phyloP scores from a whole-genome alignment of 768 basidiomycete genomes.

The Daedaleopsis nitida region DNA sequence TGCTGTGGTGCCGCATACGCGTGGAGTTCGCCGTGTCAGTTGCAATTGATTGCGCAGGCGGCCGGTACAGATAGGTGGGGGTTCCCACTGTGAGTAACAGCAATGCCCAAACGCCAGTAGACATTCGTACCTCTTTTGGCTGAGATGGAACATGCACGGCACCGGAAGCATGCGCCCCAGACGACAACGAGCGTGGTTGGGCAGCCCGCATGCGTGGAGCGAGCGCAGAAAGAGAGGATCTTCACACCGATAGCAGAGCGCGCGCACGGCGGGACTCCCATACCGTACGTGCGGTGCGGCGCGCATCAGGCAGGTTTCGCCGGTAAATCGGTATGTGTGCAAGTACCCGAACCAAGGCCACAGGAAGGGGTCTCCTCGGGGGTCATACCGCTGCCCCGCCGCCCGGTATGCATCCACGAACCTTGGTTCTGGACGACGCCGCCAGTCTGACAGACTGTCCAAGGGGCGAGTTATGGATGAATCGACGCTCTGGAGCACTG shows the following conservation, averaged over 20 bases:
- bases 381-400: conserved; percentile 4
- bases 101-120: conserved; percentile 1
- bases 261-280: conserved; percentile 7
- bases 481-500: background rate
- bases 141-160: conserved; percentile 6
- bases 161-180: conserved; percentile 5
- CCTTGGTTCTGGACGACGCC: background rate
- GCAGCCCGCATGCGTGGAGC: conserved; percentile 5
- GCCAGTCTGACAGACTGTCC: background rate
- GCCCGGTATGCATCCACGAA: background rate
- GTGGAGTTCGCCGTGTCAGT: background rate
- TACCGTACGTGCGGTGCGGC: conserved; percentile 16
- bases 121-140: conserved; percentile 10
- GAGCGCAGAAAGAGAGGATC: conserved; percentile 6
- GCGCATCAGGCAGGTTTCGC: conserved; percentile 16
- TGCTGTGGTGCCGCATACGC: background rate
- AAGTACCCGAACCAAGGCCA: conserved; percentile 6
- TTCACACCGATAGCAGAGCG: conserved; percentile 13
- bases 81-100: conserved; percentile 22
- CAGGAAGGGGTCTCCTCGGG: conserved; percentile 1
- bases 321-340: conserved; percentile 17
- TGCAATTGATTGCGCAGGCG: background rate
- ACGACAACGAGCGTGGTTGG: background rate
- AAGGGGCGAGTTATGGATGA: background rate
- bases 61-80: background rate